Evolutionary conservation across 257 asterid species (phyloP), one percentile per base, ranked within the genome.

Genomic region (Capsicum chinense): DNA sequence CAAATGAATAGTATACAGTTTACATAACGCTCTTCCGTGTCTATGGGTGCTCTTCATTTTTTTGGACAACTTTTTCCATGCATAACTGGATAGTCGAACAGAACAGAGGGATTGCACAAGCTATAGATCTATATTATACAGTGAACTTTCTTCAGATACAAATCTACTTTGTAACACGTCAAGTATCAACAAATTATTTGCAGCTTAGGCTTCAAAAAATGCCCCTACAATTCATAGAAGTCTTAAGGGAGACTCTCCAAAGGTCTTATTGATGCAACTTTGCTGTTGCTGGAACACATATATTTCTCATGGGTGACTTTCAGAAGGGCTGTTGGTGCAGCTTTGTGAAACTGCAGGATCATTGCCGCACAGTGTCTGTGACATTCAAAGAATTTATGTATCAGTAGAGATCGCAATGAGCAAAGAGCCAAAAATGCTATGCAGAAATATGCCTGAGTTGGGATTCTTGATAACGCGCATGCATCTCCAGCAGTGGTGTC

Each of bases 291-390:
- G 6, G 37, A 83, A 86, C 88, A 89, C 90, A 83, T 86, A 83
- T 92, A 94, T 84, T 96, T 96, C 90, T 92, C 97, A 54, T 84
- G 81, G 33, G 92, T 91, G 80, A 96, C 98, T 85, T 83, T 92
- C 89, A 92, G 50, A 62, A 85, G 63, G 64, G 86, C 85, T 63
- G 95, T 92, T 90, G 89, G 88, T 54, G 99, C 97, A 83, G 92
- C 93, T 90, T 86, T 92, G 86, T 93, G 99, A 35, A 95, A 92
- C 90, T 89, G 95, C 87, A 93, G 52, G 86, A 94, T 89, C 98
- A 94, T 94, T 88, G 92, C 92, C 60, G 97, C 92, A 68, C 97
- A 93, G 26, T 81, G 87, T 88, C 97, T 94, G 95, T 80, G 80
- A 48, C 84, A 84, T 66, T 64, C 71, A 59, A 59, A 79, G 85